Conservation (phyloP, 371 early-diverging fungal species). For the Apophysomyces trapeziformis region DNA sequence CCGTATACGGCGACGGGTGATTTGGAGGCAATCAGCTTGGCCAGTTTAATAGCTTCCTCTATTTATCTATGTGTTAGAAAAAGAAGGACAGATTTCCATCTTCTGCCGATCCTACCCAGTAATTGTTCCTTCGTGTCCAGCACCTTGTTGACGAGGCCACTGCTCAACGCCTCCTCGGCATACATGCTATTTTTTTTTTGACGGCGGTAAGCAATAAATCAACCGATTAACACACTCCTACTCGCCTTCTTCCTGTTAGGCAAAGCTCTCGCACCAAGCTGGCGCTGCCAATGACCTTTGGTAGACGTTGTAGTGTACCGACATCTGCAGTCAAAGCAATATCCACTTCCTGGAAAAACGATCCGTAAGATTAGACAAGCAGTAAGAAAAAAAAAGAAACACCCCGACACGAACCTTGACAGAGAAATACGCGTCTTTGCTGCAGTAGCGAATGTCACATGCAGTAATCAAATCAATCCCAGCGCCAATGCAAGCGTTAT, state of each 20-base stretch:
- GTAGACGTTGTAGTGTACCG: constrained; percentile 92
- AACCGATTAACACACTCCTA: background rate
- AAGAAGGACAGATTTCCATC: background rate
- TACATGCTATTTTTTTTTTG: constrained; percentile 46
- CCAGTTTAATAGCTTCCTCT: constrained; percentile 73
- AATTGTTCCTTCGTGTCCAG: constrained; percentile 58
- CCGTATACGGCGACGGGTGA: constrained; percentile 89
- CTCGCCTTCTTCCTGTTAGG: constrained; percentile 79
- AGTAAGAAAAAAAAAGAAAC: too few species aligned
- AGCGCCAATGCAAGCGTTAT: constrained; percentile 88
- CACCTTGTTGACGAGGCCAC: constrained; percentile 83
- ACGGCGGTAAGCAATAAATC: background rate
- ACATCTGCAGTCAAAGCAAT: constrained; percentile 90
- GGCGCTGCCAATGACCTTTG: constrained; percentile 91
- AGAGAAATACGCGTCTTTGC: constrained; percentile 79
- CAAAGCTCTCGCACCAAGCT: constrained; percentile 91
- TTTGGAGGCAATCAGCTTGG: constrained; percentile 82
- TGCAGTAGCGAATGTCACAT: constrained; percentile 89
- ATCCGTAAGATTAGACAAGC: background rate
- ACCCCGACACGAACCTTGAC: constrained; percentile 63
- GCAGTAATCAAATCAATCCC: constrained; percentile 91
- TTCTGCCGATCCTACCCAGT: constrained; percentile 32
- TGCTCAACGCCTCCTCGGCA: constrained; percentile 77
- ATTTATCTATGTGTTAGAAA: background rate
- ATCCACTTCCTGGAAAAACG: constrained; percentile 73